Base-by-base conservation (phyloP, 805 yeast species). In the Saturnispora dispora region DNA sequence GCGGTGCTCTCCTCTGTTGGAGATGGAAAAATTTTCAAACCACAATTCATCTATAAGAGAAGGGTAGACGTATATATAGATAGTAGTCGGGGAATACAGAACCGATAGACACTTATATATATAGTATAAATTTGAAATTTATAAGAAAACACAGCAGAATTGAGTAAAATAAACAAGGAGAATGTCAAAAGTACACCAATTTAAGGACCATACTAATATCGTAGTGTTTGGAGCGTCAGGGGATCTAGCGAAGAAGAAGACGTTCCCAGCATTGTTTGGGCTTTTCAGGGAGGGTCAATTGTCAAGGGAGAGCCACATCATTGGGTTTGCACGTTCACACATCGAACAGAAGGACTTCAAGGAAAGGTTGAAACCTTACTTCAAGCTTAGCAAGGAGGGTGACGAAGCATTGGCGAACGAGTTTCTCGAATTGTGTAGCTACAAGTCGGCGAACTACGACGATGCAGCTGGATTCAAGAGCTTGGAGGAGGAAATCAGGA, bases 141-240 rank as follows among this genome's bases (percentile, higher is more conserved):
- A 13, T 13, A 30, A 13, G 15, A 30, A 30, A 30, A 30, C 13
- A 10, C 5, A 5, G 15, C 15, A 28, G 33, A 11, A 22, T 25
- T 23, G 11, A 32, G 36, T 33, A 37, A 37, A 18, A 18, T 20
- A 37, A 18, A 18, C 23, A 37, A 3, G 23, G 18, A 37, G 10
- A 17, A 53, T 53, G 55, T 15, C 35, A 7, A 42, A 46, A 5
- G 45, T 39, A 41, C 58, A 62, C 47, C 60, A 74, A 53, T 85
- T 85, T 66, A 81, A 78, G 53, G 79, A 83, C 56, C 71, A 85
- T 69, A 82, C 87, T 8, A 74, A 80, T 42, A 75, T 90, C 60
- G 87, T 83, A 27, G 95, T 90, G 30, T 85, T 89, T 61, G 97
- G 97, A 49, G 97, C 97, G 43, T 86, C 95, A 22, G 97, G 97